Conservation (phyloP, 2,329 filamentous ascomycete species). For the Magnaporthales sp. region DNA sequence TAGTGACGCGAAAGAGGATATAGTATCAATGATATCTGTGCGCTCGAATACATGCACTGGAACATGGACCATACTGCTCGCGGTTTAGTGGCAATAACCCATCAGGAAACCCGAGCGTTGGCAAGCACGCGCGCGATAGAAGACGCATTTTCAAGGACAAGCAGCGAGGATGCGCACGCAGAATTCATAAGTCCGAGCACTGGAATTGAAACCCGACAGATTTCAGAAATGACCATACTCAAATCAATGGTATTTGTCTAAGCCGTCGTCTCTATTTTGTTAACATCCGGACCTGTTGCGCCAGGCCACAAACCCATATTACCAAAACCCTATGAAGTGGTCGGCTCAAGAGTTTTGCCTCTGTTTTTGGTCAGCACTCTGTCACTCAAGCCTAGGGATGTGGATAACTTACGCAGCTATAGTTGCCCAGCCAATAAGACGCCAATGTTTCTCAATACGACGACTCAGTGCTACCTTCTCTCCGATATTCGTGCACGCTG, state of each 20-base stretch:
- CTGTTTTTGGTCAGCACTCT: background rate
- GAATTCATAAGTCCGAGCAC: background rate
- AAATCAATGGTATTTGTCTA: background rate
- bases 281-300: background rate
- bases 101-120: background rate
- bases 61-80: background rate
- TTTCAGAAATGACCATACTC: background rate
- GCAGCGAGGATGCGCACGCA: background rate
- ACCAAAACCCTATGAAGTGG: slow-evolving; percentile 8
- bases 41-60: background rate
- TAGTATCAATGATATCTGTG: background rate
- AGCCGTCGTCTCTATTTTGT: background rate
- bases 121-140: background rate
- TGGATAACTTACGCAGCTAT: slow-evolving; percentile 53
- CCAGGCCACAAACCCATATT: background rate
- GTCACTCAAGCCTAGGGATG: background rate
- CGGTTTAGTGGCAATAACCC: background rate
- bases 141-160: background rate
- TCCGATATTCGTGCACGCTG: slow-evolving; percentile 92
- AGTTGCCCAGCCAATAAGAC: slow-evolving; percentile 84
- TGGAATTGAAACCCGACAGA: background rate
- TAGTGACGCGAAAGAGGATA: background rate
- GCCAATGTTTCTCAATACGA: slow-evolving; percentile 99
- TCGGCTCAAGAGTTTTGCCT: slow-evolving; percentile 19
- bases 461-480: slow-evolving; percentile 96